phyloP scores from a whole-genome alignment of 768 basidiomycete species.

The Podaxis rugospora region DNA sequence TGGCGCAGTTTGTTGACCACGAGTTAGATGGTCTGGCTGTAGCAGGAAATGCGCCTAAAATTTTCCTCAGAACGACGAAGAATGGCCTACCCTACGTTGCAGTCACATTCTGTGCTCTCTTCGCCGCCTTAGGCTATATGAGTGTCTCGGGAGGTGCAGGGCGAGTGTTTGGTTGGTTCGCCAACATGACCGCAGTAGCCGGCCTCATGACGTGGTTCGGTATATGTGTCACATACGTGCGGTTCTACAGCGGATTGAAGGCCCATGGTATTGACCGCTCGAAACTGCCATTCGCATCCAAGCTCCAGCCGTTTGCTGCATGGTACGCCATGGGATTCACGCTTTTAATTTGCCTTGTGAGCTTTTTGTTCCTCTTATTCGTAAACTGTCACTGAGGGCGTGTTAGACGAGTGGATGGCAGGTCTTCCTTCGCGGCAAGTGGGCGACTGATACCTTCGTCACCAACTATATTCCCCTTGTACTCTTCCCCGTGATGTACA shows the following conservation, averaged over 20 bases:
- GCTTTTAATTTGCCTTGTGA: slow-evolving; percentile 58
- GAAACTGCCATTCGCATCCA: slow-evolving; percentile 65
- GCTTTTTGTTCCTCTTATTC: slow-evolving; percentile 19
- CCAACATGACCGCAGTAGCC: slow-evolving; percentile 66
- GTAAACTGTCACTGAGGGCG: not conserved
- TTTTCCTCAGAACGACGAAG: slow-evolving; percentile 68
- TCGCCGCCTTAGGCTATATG: slow-evolving; percentile 81
- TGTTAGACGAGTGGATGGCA: slow-evolving; percentile 40
- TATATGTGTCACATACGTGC: slow-evolving; percentile 70
- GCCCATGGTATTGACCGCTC: slow-evolving; percentile 73
- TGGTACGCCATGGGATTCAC: slow-evolving; percentile 46
- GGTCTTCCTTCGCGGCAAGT: slow-evolving; percentile 35
- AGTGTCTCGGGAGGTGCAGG: slow-evolving; percentile 61
- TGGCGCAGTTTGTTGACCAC: not conserved
- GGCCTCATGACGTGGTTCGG: slow-evolving; percentile 82
- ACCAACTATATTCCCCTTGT: slow-evolving; percentile 74
- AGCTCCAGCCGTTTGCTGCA: slow-evolving; percentile 70
- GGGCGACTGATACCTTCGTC: slow-evolving; percentile 64
- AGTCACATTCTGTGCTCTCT: slow-evolving; percentile 62
- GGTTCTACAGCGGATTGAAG: slow-evolving; percentile 82
- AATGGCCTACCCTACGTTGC: slow-evolving; percentile 76
- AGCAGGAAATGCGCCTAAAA: slow-evolving; percentile 74
- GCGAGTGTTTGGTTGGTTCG: slow-evolving; percentile 75
- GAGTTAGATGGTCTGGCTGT: slow-evolving; percentile 70
- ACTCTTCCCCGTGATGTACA: slow-evolving; percentile 76